A percentile compares a stretch with the other conserved stretches of the same genome.
phyloP scores from a whole-genome alignment of 495 filamentous ascomycete genomes.

The Margaritispora aquatica region DNA sequence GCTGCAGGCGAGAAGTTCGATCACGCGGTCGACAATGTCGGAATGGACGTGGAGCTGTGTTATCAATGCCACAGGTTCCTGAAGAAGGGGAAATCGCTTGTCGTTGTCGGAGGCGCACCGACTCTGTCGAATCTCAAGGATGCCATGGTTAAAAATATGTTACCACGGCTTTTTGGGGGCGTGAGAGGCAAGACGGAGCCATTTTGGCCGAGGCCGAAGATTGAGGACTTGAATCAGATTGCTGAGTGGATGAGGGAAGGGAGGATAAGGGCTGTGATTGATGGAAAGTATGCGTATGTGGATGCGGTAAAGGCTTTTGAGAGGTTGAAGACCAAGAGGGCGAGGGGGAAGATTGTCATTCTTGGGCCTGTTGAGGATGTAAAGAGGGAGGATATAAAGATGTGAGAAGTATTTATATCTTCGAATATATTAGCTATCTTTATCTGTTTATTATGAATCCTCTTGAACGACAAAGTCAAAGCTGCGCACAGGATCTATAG shows the following conservation, averaged over 20 bases:
- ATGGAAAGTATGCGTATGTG: constrained; percentile 53
- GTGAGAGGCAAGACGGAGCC: constrained; percentile 50
- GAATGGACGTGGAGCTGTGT: constrained; percentile 44
- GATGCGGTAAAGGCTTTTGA: constrained; percentile 58
- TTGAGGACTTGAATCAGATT: constrained; percentile 47
- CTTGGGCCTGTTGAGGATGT: background rate
- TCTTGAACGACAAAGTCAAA: no score
- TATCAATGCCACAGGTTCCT: constrained; percentile 49
- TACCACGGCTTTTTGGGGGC: constrained; percentile 58
- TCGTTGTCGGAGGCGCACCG: constrained; percentile 45
- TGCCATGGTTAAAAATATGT: constrained; percentile 26
- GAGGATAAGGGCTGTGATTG: constrained; percentile 54
- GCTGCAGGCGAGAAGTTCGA: constrained; percentile 45
- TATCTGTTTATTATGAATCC: no score
- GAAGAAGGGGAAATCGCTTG: constrained; percentile 42
- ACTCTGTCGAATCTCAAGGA: background rate
- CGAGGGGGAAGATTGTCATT: constrained; percentile 69
- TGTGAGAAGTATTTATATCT: no score
- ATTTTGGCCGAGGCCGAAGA: constrained; percentile 32
- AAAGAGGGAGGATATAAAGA: no score
- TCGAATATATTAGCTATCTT: no score
- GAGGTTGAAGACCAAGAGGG: constrained; percentile 52
- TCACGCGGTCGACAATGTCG: constrained; percentile 58
- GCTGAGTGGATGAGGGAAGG: constrained; percentile 55
- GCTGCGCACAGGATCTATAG: no score